A percentile compares a stretch with the other conserved stretches of the same genome.
phyloP scores from a whole-genome alignment of 1,139 yeast species.

The Zygoascus hellenicus region DNA sequence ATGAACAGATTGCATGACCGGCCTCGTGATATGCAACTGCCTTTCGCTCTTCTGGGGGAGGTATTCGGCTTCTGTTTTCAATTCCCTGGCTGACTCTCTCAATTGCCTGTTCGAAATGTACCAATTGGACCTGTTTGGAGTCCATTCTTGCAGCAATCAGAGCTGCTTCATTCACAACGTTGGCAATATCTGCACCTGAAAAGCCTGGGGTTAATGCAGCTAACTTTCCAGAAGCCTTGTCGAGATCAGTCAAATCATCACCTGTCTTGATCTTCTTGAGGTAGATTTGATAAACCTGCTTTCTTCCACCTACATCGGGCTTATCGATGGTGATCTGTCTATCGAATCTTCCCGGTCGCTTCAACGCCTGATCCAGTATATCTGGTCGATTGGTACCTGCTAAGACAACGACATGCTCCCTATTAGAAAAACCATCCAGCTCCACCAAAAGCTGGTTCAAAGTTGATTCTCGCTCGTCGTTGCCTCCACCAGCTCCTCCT shows the following conservation, averaged over 20 bases:
- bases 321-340: conserved; percentile 86
- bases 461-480: conserved; percentile 95
- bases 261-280: conserved; percentile 59
- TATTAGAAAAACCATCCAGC: conserved; percentile 91
- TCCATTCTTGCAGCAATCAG: conserved; percentile 86
- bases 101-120: conserved; percentile 90
- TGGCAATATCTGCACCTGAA: conserved; percentile 96
- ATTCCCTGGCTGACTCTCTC: conserved; percentile 96
- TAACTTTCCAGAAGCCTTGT: conserved; percentile 69
- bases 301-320: conserved; percentile 91
- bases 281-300: conserved; percentile 83
- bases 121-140: conserved; percentile 57
- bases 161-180: conserved; percentile 95
- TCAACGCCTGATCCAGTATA: conserved; percentile 81
- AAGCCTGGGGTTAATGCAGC: conserved; percentile 97
- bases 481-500: conserved; percentile 66
- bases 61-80: conserved; percentile 79
- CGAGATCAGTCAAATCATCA: conserved; percentile 34
- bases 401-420: conserved; percentile 89
- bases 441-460: conserved; percentile 91
- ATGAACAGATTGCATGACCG: conserved; percentile 97
- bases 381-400: conserved; percentile 98
- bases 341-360: conserved; percentile 97
- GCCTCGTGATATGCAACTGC: conserved; percentile 98
- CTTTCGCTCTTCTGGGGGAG: conserved; percentile 76